Conservation (phyloP, 1,284 basidiomycete genomes). For the Microbotryomycetes sp. region DNA sequence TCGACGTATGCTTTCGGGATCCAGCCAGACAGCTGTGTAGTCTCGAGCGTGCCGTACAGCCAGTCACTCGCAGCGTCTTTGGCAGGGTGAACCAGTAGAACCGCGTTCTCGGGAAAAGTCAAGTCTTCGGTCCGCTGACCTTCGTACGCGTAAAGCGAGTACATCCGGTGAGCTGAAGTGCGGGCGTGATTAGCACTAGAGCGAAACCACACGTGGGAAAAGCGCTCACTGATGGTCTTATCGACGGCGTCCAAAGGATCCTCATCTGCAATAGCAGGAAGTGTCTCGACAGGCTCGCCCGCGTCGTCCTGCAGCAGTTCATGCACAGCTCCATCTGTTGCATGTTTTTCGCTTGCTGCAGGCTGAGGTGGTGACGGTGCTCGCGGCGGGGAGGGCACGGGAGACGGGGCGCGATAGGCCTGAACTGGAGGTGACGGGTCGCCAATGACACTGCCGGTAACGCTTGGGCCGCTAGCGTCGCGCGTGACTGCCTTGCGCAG, state of each 20-base stretch:
- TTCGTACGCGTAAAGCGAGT: conserved; percentile 67
- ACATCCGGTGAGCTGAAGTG: conserved; percentile 57
- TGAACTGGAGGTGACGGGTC: conserved; percentile 66
- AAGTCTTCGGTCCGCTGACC: conserved; percentile 81
- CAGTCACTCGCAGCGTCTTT: conserved; percentile 62
- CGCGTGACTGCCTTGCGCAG: conserved; percentile 74
- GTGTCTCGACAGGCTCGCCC: conserved; percentile 50
- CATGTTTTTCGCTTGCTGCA: not conserved
- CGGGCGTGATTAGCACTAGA: not conserved
- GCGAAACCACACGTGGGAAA: conserved; percentile 44
- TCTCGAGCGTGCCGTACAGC: conserved; percentile 75
- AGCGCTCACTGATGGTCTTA: conserved; percentile 46
- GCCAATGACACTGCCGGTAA: conserved; percentile 68
- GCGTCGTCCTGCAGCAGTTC: conserved; percentile 40
- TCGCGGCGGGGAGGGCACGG: conserved; percentile 3
- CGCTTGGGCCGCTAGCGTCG: conserved; percentile 65
- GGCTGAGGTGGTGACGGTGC: conserved; percentile 3
- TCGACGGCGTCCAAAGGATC: conserved; percentile 74
- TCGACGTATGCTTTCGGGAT: conserved; percentile 88
- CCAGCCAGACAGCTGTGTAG: conserved; percentile 66
- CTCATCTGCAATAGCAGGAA: conserved; percentile 45
- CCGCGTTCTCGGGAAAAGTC: conserved; percentile 70
- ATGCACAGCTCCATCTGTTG: conserved; percentile 54
- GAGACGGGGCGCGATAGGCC: conserved; percentile 47
- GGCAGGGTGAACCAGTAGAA: conserved; percentile 74